A percentile compares a stretch with the other conserved stretches of the same genome.
These are phyloP conservation scores for Parastagonospora nodorum DNA, from an alignment of 2,329 filamentous ascomycete genomes.

Conservation along the genomic window DNA sequence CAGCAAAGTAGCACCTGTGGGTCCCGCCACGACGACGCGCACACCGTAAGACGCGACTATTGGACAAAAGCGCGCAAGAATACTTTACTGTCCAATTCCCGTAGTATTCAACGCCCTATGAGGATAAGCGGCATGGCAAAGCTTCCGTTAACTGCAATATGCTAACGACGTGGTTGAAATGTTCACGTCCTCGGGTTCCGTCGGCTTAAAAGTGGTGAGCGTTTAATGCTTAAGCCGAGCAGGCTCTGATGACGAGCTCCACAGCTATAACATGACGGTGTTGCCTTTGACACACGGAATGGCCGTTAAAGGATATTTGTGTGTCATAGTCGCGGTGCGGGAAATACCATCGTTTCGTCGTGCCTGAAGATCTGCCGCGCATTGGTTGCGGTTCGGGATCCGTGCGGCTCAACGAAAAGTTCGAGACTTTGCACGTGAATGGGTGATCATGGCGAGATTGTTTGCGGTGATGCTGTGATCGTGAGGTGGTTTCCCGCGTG, in stretches of 20 bases:
- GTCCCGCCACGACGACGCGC: slow-evolving; percentile 2
- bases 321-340: slow-evolving; percentile 26
- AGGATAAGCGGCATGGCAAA: slow-evolving; percentile 7
- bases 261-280: slow-evolving; percentile 8
- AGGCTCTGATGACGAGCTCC: slow-evolving; percentile 10
- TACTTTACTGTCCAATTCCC: slow-evolving; percentile 3
- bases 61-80: not conserved
- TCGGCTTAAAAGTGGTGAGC: not conserved
- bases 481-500: not conserved
- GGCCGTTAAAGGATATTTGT: slow-evolving; percentile 26
- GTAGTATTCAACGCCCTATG: not conserved
- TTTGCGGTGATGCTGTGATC: slow-evolving; percentile 2
- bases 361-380: slow-evolving; percentile 7
- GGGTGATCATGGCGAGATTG: slow-evolving; percentile 4
- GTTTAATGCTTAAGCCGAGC: not conserved
- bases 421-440: slow-evolving; percentile 11
- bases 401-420: slow-evolving; percentile 18
- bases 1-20: slow-evolving; percentile 11
- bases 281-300: slow-evolving; percentile 25
- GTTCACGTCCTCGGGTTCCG: slow-evolving; percentile 1
- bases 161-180: slow-evolving; percentile 4
- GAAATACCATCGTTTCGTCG: slow-evolving; percentile 13
- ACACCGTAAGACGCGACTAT: slow-evolving; percentile 16
- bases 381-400: slow-evolving; percentile 20
- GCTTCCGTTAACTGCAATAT: slow-evolving; percentile 15